Conservation (phyloP, 495 filamentous ascomycete species). For the Aspergillus homomorphus region DNA sequence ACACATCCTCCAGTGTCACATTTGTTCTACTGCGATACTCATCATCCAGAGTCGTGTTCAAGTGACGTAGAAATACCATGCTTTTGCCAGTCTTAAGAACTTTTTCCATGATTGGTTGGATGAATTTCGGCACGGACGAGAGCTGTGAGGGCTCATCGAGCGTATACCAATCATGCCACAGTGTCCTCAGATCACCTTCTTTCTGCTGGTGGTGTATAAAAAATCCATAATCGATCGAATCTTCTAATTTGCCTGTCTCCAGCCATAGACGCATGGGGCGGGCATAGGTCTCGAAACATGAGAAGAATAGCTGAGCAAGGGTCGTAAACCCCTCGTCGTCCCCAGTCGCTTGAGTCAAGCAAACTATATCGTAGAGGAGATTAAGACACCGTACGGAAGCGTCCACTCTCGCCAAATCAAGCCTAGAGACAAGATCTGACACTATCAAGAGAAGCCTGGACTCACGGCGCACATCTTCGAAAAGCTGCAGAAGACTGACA, state of each 20-base stretch:
- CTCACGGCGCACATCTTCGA: slow-evolving; percentile 54
- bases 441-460: slow-evolving; percentile 56
- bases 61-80: slow-evolving; percentile 71
- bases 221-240: slow-evolving; percentile 60
- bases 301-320: slow-evolving; percentile 69
- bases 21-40: slow-evolving; percentile 31
- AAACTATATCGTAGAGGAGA: slow-evolving; percentile 65
- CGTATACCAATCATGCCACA: slow-evolving; percentile 76
- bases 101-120: slow-evolving; percentile 61
- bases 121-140: slow-evolving; percentile 68
- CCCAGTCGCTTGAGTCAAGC: slow-evolving; percentile 65
- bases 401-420: slow-evolving; percentile 24
- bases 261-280: slow-evolving; percentile 81
- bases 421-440: slow-evolving; percentile 38
- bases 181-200: slow-evolving; percentile 55
- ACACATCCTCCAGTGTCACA: slow-evolving; percentile 57
- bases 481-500: slow-evolving; percentile 59
- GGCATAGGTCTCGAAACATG: slow-evolving; percentile 80
- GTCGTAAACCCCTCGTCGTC: slow-evolving; percentile 56
- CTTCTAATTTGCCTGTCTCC: slow-evolving; percentile 67
- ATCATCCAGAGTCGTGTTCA: slow-evolving; percentile 33
- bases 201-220: slow-evolving; percentile 63
- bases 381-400: slow-evolving; percentile 64
- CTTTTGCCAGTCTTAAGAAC: slow-evolving; percentile 88
- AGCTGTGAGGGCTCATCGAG: slow-evolving; percentile 52